A percentile compares a stretch with the other conserved stretches of the same genome.
phyloP scores from a whole-genome alignment of 2,329 filamentous ascomycete genomes.

The Calonectria pseudoturangicola region DNA sequence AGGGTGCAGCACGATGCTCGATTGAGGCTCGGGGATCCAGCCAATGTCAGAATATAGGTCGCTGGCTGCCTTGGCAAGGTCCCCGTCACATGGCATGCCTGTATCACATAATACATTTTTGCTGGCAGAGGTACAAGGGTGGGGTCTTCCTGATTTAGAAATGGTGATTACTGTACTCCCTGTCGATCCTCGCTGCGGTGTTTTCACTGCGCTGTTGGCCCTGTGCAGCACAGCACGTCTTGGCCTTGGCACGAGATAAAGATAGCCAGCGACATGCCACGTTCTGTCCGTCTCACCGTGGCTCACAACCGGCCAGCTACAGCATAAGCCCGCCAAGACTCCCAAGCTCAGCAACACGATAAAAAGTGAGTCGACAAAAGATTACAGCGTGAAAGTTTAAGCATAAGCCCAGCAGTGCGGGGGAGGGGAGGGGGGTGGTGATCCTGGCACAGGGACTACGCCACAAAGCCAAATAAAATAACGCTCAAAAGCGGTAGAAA shows the following conservation, averaged over 20 bases:
- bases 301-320: neutral
- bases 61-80: neutral
- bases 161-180: slow-evolving; percentile 22
- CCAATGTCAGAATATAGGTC: neutral
- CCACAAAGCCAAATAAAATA: slow-evolving; percentile 20
- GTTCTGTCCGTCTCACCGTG: neutral
- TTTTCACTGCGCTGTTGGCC: neutral
- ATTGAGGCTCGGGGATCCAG: slow-evolving; percentile 13
- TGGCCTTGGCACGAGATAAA: slow-evolving; percentile 15
- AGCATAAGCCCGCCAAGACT: slow-evolving; percentile 12
- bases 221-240: neutral
- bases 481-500: neutral
- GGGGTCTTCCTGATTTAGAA: slow-evolving; percentile 13
- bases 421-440: neutral
- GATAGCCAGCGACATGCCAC: slow-evolving; percentile 16
- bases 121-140: slow-evolving; percentile 10
- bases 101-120: slow-evolving; percentile 28
- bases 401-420: slow-evolving; percentile 11
- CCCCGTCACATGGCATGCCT: slow-evolving; percentile 24
- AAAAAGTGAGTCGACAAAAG: slow-evolving; percentile 17
- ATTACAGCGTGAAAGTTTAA: slow-evolving; percentile 14
- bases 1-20: slow-evolving; percentile 14
- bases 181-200: slow-evolving; percentile 11
- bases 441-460: slow-evolving; percentile 17
- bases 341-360: slow-evolving; percentile 1